Percentiles rank a stretch among this genome's conserved stretches.
phyloP scores from a whole-genome alignment of 2,329 filamentous ascomycete genomes.

The Colletotrichum destructivum region DNA sequence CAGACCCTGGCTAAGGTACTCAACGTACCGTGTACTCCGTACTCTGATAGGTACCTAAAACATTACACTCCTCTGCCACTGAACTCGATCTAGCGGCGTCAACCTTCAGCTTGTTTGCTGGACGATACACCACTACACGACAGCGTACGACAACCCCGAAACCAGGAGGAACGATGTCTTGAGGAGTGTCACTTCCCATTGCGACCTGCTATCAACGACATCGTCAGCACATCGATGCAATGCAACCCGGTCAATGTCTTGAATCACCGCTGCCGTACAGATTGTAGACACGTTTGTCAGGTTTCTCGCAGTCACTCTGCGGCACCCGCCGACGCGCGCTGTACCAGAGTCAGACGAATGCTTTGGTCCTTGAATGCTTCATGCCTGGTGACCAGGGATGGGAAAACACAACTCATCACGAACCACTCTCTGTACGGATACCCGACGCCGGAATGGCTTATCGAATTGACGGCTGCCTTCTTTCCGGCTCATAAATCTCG shows the following conservation, averaged over 20 bases:
- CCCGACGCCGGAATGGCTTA: slow-evolving; percentile 15
- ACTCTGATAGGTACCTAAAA: too few relatives aligned
- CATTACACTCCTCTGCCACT: background rate
- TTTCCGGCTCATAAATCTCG: slow-evolving; percentile 17
- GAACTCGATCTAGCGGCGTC: slow-evolving; percentile 5
- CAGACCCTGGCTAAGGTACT: too few relatives aligned
- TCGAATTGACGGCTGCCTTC: slow-evolving; percentile 36
- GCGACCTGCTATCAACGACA: slow-evolving; percentile 3
- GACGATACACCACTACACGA: background rate
- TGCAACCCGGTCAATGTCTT: slow-evolving; percentile 8
- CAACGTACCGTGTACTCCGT: too few relatives aligned
- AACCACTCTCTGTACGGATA: background rate
- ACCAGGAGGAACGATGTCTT: background rate
- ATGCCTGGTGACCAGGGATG: background rate
- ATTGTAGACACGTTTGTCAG: background rate
- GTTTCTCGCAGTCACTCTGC: background rate
- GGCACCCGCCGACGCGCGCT: slow-evolving; percentile 18
- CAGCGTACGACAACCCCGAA: background rate
- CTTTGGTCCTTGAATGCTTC: slow-evolving; percentile 25
- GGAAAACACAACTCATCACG: slow-evolving; percentile 29
- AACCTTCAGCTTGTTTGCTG: slow-evolving; percentile 4
- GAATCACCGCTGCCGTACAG: background rate
- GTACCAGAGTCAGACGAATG: slow-evolving; percentile 37
- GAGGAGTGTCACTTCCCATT: background rate
- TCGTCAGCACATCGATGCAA: slow-evolving; percentile 6